These are phyloP conservation scores for Tausonia pullulans DNA, from an alignment of 1,284 basidiomycete species.

Conservation along the genomic window DNA sequence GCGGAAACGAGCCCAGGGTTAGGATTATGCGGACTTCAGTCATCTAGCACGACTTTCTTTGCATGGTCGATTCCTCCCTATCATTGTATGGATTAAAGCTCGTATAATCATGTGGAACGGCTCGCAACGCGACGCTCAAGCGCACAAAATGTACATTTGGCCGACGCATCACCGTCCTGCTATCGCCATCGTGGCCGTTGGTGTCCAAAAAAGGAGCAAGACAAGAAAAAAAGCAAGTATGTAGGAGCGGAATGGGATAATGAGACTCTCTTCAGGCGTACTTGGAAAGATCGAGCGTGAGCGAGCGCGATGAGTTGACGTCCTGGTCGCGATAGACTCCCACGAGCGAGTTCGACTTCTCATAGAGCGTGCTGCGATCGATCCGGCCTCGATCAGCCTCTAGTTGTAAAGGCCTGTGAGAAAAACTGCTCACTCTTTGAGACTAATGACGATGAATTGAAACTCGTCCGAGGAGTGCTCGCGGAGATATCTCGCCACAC, in stretches of 20 bases:
- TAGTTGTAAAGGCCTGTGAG: background rate
- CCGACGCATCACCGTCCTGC: no score
- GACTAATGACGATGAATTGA: slow-evolving; percentile 94
- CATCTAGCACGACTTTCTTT: no score
- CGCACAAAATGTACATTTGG: no score
- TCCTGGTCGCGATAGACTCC: slow-evolving; percentile 92
- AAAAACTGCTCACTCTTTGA: slow-evolving; percentile 47
- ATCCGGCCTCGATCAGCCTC: background rate
- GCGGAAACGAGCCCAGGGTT: no score
- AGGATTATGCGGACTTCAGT: no score
- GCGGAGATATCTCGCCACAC: slow-evolving; percentile 81
- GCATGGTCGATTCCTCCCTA: no score
- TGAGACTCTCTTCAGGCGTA: background rate
- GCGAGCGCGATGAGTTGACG: slow-evolving; percentile 73
- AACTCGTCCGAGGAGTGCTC: slow-evolving; percentile 65
- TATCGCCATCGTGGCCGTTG: no score
- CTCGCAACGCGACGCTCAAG: no score
- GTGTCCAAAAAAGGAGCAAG: no score
- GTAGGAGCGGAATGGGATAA: background rate
- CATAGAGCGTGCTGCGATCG: slow-evolving; percentile 61
- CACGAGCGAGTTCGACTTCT: slow-evolving; percentile 79
- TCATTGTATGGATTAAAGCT: no score
- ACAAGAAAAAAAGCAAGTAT: background rate
- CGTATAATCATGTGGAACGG: no score
- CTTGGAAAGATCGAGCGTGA: slow-evolving; percentile 58